Evolutionary conservation across 768 basidiomycete species (phyloP).

Genomic region (Pulveroboletus sp.): DNA sequence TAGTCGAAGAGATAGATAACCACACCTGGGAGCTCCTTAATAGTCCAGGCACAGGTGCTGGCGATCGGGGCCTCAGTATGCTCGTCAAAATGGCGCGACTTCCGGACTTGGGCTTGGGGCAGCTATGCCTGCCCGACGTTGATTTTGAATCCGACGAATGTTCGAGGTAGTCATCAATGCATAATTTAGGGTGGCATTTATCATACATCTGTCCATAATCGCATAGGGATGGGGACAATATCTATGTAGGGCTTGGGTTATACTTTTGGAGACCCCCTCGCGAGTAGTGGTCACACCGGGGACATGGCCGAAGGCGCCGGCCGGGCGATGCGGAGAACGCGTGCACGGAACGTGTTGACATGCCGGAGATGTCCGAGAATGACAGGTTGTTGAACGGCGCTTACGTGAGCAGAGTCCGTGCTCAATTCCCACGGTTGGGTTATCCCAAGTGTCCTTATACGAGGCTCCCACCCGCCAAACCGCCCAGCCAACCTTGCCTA

Average conservation of each 20-base stretch:
- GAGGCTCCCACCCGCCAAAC: slow-evolving; percentile 38
- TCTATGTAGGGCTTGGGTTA: slow-evolving; percentile 10
- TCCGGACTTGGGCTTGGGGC: slow-evolving; percentile 69
- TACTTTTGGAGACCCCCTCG: slow-evolving; percentile 14
- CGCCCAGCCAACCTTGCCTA: slow-evolving; percentile 37
- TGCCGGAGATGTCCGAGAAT: slow-evolving; percentile 23
- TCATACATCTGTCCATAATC: slow-evolving; percentile 21
- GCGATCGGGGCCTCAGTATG: slow-evolving; percentile 51
- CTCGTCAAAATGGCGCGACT: slow-evolving; percentile 75
- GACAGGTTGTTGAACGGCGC: slow-evolving; percentile 31
- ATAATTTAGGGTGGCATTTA: slow-evolving; percentile 8
- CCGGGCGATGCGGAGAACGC: slow-evolving; percentile 5
- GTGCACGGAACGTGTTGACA: slow-evolving; percentile 12
- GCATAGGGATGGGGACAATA: slow-evolving; percentile 14
- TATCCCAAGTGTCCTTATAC: slow-evolving; percentile 31
- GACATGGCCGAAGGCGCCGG: slow-evolving; percentile 20
- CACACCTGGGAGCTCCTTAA: slow-evolving; percentile 63
- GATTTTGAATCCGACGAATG: slow-evolving; percentile 23
- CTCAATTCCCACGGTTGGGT: slow-evolving; percentile 34
- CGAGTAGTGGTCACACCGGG: slow-evolving; percentile 8
- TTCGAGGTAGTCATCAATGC: slow-evolving; percentile 7
- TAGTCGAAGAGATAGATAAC: slow-evolving; percentile 67
- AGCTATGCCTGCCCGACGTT: slow-evolving; percentile 41
- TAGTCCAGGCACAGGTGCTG: slow-evolving; percentile 30
- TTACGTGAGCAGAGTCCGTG: slow-evolving; percentile 37